Evolutionary conservation across 768 basidiomycete genomes (phyloP).

Genomic region (Leccinum boreale): DNA sequence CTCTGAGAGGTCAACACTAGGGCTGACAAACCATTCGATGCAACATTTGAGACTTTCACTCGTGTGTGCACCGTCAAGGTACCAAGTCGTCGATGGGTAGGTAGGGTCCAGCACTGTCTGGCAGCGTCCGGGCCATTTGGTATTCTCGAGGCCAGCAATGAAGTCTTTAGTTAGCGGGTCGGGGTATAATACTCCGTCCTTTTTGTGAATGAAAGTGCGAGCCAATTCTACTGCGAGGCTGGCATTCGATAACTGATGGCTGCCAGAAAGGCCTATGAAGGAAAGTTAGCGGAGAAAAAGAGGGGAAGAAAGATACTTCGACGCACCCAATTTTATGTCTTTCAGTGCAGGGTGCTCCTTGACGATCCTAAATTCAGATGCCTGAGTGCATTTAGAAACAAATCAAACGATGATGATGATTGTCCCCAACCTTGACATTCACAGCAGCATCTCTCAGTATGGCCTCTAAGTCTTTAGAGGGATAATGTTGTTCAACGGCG

Average conservation of each 20-base stretch:
- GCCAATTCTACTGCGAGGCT: slow-evolving; percentile 76
- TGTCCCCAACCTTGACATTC: slow-evolving; percentile 54
- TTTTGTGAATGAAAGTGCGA: slow-evolving; percentile 53
- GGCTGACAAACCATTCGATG: slow-evolving; percentile 81
- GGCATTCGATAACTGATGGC: slow-evolving; percentile 87
- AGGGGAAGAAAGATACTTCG: not conserved
- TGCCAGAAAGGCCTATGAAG: slow-evolving; percentile 71
- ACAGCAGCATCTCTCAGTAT: slow-evolving; percentile 66
- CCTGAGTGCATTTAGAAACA: slow-evolving; percentile 34
- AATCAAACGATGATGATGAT: not conserved
- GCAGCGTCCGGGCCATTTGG: slow-evolving; percentile 94
- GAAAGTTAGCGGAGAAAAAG: slow-evolving; percentile 3
- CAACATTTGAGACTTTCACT: slow-evolving; percentile 85
- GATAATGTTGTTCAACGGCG: slow-evolving; percentile 73
- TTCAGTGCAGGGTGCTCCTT: slow-evolving; percentile 48
- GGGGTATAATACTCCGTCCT: slow-evolving; percentile 14
- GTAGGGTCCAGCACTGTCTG: slow-evolving; percentile 72
- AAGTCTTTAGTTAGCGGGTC: slow-evolving; percentile 49
- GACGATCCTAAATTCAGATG: slow-evolving; percentile 67
- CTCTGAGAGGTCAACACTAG: slow-evolving; percentile 46
- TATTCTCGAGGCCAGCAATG: slow-evolving; percentile 56
- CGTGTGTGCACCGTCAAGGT: slow-evolving; percentile 95
- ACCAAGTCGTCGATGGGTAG: slow-evolving; percentile 65
- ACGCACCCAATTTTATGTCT: slow-evolving; percentile 59
- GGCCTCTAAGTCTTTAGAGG: slow-evolving; percentile 64